Evolutionary conservation across 139 green algal genomes (phyloP).

Genomic region (Closterium sp.): DNA sequence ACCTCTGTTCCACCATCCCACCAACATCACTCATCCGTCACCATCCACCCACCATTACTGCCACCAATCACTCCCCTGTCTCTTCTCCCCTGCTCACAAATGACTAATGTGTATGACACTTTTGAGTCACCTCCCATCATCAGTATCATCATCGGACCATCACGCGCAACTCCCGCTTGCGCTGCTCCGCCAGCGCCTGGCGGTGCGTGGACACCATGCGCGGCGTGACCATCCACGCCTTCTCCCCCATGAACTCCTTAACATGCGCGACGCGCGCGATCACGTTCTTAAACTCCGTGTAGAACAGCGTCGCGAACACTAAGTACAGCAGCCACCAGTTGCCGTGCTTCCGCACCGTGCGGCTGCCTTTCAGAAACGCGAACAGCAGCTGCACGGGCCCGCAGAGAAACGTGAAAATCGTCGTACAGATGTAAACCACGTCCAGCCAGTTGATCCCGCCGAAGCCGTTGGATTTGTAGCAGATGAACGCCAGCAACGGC

Average conservation of each 20-base stretch:
- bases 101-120: no score
- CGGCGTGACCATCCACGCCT: conserved; percentile 9
- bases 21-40: neutral
- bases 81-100: neutral
- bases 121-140: neutral
- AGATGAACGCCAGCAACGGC: conserved; percentile 7
- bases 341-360: neutral
- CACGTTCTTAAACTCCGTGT: conserved; percentile 19
- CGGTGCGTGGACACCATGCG: neutral
- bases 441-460: conserved; percentile 16
- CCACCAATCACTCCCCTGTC: no score
- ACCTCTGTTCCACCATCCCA: neutral
- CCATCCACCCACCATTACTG: neutral
- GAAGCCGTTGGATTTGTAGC: neutral
- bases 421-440: neutral
- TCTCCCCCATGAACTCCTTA: conserved; percentile 17
- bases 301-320: neutral
- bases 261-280: conserved; percentile 13
- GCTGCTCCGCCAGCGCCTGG: neutral
- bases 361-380: neutral
- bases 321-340: conserved; percentile 1
- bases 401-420: conserved; percentile 1
- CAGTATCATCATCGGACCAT: neutral
- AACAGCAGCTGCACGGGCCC: conserved; percentile 1
- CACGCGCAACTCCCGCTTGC: neutral